A percentile compares a stretch with the other conserved stretches of the same genome.
phyloP scores from a whole-genome alignment of 1,284 basidiomycete species.

The Austroboletus olivaceoglutinosus region DNA sequence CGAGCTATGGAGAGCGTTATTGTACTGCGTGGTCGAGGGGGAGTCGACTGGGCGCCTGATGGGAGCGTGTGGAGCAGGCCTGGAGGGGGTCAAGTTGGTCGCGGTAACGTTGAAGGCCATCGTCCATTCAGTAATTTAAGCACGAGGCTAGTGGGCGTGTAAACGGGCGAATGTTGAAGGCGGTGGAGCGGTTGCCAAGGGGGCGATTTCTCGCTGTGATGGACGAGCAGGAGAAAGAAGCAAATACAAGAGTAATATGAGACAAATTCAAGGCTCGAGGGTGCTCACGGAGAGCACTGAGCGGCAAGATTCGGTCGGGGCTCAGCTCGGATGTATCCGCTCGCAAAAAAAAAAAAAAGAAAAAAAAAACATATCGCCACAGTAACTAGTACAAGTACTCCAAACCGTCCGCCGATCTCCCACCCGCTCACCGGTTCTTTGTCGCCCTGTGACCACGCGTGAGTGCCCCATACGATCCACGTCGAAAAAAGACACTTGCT shows the following conservation, averaged over 20 bases:
- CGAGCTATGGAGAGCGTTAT: conserved; percentile 44
- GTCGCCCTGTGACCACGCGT: conserved; percentile 18
- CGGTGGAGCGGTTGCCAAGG: neutral
- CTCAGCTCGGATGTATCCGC: conserved; percentile 32
- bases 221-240: conserved; percentile 1
- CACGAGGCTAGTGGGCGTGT: conserved; percentile 10
- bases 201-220: conserved; percentile 1
- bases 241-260: neutral
- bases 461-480: neutral
- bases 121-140: conserved; percentile 19
- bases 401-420: no score
- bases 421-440: conserved; percentile 25
- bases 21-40: conserved; percentile 34
- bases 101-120: conserved; percentile 52
- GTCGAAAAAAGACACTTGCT: conserved; percentile 45
- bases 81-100: conserved; percentile 51
- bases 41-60: conserved; percentile 44
- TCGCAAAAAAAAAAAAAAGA: neutral
- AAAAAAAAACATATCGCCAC: conserved; percentile 24
- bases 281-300: neutral
- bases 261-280: neutral
- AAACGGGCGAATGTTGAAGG: neutral
- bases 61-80: conserved; percentile 69
- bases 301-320: conserved; percentile 6
- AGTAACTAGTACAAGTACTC: conserved; percentile 21